Percentiles rank a stretch among this genome's conserved stretches.
phyloP scores from a whole-genome alignment of 2,329 filamentous ascomycete genomes.

The Diaporthe caulivora region DNA sequence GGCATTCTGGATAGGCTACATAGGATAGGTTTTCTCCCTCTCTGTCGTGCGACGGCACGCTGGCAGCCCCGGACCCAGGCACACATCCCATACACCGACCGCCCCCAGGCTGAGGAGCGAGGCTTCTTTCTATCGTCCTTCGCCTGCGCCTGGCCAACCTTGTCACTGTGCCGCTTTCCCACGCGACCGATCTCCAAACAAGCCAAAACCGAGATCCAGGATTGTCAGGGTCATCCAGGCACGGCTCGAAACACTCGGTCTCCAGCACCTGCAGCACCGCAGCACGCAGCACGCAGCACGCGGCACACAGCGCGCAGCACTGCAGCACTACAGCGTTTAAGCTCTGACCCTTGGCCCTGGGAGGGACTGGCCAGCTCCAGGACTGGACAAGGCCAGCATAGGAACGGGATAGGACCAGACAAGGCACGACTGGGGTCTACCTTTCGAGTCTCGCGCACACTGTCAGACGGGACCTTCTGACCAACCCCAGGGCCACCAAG shows the following conservation, averaged over 20 bases:
- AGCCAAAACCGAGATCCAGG: conserved; percentile 27
- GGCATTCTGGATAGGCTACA: background rate
- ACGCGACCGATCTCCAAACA: conserved; percentile 25
- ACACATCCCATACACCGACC: background rate
- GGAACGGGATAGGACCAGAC: conserved; percentile 20
- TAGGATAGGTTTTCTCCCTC: background rate
- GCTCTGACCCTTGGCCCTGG: conserved; percentile 23
- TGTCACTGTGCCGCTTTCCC: conserved; percentile 20
- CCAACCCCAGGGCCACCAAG: background rate
- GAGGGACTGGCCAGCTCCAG: conserved; percentile 19
- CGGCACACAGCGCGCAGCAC: too few species aligned
- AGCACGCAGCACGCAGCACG: too few species aligned
- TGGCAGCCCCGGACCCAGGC: conserved; percentile 7
- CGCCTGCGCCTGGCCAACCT: background rate
- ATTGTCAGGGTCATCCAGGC: conserved; percentile 39
- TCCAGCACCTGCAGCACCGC: conserved; percentile 34
- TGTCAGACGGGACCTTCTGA: conserved; percentile 27
- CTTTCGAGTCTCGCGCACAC: background rate
- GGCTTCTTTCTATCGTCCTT: background rate
- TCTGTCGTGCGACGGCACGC: conserved; percentile 2
- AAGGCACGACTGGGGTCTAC: conserved; percentile 12
- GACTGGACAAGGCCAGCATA: conserved; percentile 16
- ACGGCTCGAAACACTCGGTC: conserved; percentile 37
- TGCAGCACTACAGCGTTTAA: conserved; percentile 21
- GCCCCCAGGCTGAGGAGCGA: background rate